Evolutionary conservation across 352 stramenopile species (phyloP).

Genomic region (Hyaloperonospora brassicae): DNA sequence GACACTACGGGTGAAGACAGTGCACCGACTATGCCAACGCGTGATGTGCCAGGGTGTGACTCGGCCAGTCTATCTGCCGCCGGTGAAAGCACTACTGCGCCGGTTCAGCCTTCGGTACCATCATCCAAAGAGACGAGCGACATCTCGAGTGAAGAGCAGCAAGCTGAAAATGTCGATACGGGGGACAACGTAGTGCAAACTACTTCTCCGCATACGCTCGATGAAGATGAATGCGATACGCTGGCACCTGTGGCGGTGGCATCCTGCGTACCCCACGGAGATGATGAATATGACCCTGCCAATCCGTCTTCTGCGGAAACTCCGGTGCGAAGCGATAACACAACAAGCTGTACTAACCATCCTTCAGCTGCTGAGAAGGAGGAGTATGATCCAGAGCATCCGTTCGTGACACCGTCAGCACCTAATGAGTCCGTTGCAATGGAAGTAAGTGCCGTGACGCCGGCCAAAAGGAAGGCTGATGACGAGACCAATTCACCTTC

Average conservation of each 20-base stretch:
- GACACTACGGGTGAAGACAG: too few species aligned
- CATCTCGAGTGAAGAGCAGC: slow-evolving; percentile 3
- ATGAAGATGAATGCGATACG: slow-evolving; percentile 23
- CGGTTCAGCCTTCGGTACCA: neutral
- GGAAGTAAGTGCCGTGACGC: slow-evolving; percentile 16
- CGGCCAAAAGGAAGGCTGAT: slow-evolving; percentile 24
- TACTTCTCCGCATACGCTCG: slow-evolving; percentile 3
- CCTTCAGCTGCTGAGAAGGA: slow-evolving; percentile 14
- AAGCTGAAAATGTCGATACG: neutral
- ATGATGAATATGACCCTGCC: slow-evolving; percentile 38
- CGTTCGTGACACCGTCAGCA: slow-evolving; percentile 19
- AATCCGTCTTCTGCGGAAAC: slow-evolving; percentile 22
- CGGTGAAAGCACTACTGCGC: too few species aligned
- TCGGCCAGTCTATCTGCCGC: too few species aligned
- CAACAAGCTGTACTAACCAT: slow-evolving; percentile 3
- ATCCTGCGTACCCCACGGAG: slow-evolving; percentile 19
- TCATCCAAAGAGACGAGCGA: neutral
- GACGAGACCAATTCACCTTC: slow-evolving; percentile 7
- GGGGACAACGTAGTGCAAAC: neutral
- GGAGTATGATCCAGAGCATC: slow-evolving; percentile 38
- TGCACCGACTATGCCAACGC: too few species aligned
- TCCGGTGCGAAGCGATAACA: slow-evolving; percentile 7
- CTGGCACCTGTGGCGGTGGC: neutral
- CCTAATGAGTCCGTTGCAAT: slow-evolving; percentile 11
- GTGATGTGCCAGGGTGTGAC: too few species aligned